Percentiles rank a stretch among this genome's conserved stretches.
phyloP scores from a whole-genome alignment of 129 eudicot species.

The Pittosporum tobira region DNA sequence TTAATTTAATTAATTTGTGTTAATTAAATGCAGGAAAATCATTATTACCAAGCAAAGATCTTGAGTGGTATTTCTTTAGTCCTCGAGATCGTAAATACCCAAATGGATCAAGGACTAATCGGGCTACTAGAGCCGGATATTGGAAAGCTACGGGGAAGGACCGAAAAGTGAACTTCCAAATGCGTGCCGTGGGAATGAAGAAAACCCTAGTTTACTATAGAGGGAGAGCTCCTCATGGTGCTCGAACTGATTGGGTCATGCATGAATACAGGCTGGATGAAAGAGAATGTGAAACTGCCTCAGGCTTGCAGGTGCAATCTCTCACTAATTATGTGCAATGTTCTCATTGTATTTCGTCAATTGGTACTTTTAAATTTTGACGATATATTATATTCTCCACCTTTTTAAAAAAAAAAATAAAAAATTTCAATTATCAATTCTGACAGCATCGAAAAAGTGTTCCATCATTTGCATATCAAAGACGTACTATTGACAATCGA shows the following conservation, averaged over 20 bases:
- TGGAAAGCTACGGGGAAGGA: slow-evolving; percentile 99
- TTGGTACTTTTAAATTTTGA: too few relatives aligned
- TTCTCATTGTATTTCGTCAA: not conserved
- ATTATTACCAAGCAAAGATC: slow-evolving; percentile 87
- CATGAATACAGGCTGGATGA: slow-evolving; percentile 94
- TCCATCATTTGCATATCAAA: too few relatives aligned
- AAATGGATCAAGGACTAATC: slow-evolving; percentile 86
- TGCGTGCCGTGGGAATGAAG: slow-evolving; percentile 84
- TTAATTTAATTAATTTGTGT: not conserved
- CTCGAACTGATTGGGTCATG: slow-evolving; percentile 95
- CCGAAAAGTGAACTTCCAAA: slow-evolving; percentile 70
- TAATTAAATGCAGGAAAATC: slow-evolving; percentile 62
- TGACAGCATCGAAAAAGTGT: too few relatives aligned
- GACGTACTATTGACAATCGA: too few relatives aligned
- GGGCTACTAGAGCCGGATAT: slow-evolving; percentile 91
- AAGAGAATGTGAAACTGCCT: slow-evolving; percentile 61
- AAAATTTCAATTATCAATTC: too few relatives aligned
- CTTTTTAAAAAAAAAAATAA: too few relatives aligned
- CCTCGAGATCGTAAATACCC: slow-evolving; percentile 96
- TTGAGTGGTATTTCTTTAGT: slow-evolving; percentile 95
- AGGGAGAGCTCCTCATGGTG: slow-evolving; percentile 99
- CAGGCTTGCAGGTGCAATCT: slow-evolving; percentile 73
- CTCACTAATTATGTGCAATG: too few relatives aligned
- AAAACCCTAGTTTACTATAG: slow-evolving; percentile 92
- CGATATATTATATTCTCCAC: too few relatives aligned